Conservation (phyloP, 1,139 yeast species). For the Meyerozyma elateridarum region DNA sequence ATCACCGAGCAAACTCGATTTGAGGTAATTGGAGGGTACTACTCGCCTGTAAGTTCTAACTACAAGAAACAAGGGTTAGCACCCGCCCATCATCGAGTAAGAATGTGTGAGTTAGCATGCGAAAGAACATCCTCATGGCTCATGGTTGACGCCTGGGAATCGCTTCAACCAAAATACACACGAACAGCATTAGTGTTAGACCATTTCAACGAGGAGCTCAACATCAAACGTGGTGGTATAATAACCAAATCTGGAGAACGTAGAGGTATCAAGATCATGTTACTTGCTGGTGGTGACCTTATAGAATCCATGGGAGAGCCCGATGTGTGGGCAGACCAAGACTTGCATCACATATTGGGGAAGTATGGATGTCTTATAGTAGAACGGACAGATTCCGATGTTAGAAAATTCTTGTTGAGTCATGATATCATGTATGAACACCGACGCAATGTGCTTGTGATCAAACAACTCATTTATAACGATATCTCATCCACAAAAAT, state of each 20-base stretch:
- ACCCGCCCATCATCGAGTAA: constrained; percentile 78
- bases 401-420: constrained; percentile 79
- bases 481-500: constrained; percentile 96
- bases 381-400: constrained; percentile 96
- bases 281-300: constrained; percentile 95
- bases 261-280: constrained; percentile 90
- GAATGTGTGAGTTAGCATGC: constrained; percentile 98
- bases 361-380: constrained; percentile 94
- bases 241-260: constrained; percentile 65
- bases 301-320: constrained; percentile 99
- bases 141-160: constrained; percentile 99
- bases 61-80: constrained; percentile 94
- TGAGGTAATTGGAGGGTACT: constrained; percentile 95
- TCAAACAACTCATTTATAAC: constrained; percentile 91
- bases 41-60: constrained; percentile 95
- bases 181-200: constrained; percentile 94
- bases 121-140: constrained; percentile 96
- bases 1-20: constrained; percentile 87
- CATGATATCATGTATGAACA: constrained; percentile 98
- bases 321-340: constrained; percentile 97
- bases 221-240: constrained; percentile 87
- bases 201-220: constrained; percentile 93
- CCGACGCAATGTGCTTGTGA: constrained; percentile 85
- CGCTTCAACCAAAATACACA: constrained; percentile 84
- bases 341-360: constrained; percentile 90